A percentile compares a stretch with the other conserved stretches of the same genome.
Evolutionary conservation across 2,329 filamentous ascomycete species (phyloP).

Genomic region (Fonsecaea erecta): DNA sequence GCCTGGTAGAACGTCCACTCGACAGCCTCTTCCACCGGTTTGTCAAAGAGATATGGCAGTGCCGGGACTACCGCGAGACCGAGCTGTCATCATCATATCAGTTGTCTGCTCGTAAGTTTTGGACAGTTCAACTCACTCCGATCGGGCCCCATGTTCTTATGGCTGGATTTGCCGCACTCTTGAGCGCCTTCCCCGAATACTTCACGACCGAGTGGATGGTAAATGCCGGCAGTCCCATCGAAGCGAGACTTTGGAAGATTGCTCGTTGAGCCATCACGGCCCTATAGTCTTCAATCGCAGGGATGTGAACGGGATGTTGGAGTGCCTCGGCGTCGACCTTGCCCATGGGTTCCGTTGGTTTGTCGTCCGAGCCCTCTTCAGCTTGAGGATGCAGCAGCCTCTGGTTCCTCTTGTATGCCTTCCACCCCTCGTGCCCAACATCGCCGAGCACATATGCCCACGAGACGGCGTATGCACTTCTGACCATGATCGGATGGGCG

Average conservation of each 20-base stretch:
- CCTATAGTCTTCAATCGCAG: conserved; percentile 85
- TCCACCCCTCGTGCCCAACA: conserved; percentile 91
- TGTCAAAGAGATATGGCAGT: conserved; percentile 54
- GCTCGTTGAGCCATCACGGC: conserved; percentile 89
- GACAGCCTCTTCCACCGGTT: conserved; percentile 88
- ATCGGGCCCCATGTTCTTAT: conserved; percentile 89
- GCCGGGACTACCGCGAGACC: conserved; percentile 56
- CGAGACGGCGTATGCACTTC: conserved; percentile 83
- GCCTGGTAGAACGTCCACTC: conserved; percentile 88
- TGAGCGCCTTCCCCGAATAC: conserved; percentile 86
- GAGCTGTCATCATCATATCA: conserved; percentile 51
- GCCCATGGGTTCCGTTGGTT: conserved; percentile 57
- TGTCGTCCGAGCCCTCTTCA: conserved; percentile 42
- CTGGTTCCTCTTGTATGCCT: conserved; percentile 88
- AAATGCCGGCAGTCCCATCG: conserved; percentile 91
- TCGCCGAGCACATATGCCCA: conserved; percentile 94
- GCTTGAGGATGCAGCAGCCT: conserved; percentile 70
- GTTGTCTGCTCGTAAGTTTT: conserved; percentile 6
- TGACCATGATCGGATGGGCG: conserved; percentile 81
- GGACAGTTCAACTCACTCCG: conserved; percentile 65
- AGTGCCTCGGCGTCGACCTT: conserved; percentile 39
- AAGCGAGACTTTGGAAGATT: conserved; percentile 86
- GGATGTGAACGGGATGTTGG: conserved; percentile 53
- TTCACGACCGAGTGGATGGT: conserved; percentile 92
- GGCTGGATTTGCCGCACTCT: conserved; percentile 74